These are phyloP conservation scores for Apiotrichum montevideense DNA, from an alignment of 1,284 basidiomycete genomes.

Conservation along the genomic window DNA sequence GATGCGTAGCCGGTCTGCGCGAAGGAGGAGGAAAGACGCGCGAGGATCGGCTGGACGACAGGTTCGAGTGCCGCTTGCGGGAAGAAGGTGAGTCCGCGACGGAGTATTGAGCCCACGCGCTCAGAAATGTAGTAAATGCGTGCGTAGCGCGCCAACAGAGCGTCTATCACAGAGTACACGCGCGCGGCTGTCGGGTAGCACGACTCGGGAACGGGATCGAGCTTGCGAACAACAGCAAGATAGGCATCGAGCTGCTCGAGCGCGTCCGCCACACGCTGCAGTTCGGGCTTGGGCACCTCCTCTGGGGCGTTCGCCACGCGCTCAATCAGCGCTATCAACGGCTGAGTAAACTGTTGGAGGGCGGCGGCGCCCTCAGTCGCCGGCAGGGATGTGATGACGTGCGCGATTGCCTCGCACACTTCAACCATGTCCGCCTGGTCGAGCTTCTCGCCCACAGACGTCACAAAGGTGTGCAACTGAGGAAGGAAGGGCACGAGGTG, in stretches of 20 bases:
- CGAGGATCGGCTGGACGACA: slow-evolving; percentile 64
- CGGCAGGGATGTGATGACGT: slow-evolving; percentile 89
- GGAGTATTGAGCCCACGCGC: slow-evolving; percentile 75
- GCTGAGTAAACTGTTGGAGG: slow-evolving; percentile 70
- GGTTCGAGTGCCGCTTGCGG: slow-evolving; percentile 58
- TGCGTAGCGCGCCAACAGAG: slow-evolving; percentile 74
- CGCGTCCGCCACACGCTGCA: slow-evolving; percentile 68
- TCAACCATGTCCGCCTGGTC: slow-evolving; percentile 81
- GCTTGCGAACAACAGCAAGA: slow-evolving; percentile 69
- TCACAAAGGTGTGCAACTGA: slow-evolving; percentile 83
- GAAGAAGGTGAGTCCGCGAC: slow-evolving; percentile 80
- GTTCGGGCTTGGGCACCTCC: slow-evolving; percentile 53
- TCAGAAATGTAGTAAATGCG: slow-evolving; percentile 74
- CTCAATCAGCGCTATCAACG: slow-evolving; percentile 50
- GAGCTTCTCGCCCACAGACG: slow-evolving; percentile 67
- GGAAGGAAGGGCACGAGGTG: slow-evolving; percentile 89
- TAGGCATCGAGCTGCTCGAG: slow-evolving; percentile 86
- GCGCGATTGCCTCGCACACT: slow-evolving; percentile 91
- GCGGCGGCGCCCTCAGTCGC: slow-evolving; percentile 72
- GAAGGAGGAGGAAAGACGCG: slow-evolving; percentile 70
- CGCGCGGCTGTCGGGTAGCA: slow-evolving; percentile 75
- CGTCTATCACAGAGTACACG: slow-evolving; percentile 77
- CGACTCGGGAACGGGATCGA: slow-evolving; percentile 69
- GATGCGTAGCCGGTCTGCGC: slow-evolving; percentile 75
- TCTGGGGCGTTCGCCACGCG: slow-evolving; percentile 30